Evolutionary conservation across 2,329 filamentous ascomycete genomes (phyloP), one percentile per base, ranked within the genome.

Genomic region (Allantophomopsis cytisporea): DNA sequence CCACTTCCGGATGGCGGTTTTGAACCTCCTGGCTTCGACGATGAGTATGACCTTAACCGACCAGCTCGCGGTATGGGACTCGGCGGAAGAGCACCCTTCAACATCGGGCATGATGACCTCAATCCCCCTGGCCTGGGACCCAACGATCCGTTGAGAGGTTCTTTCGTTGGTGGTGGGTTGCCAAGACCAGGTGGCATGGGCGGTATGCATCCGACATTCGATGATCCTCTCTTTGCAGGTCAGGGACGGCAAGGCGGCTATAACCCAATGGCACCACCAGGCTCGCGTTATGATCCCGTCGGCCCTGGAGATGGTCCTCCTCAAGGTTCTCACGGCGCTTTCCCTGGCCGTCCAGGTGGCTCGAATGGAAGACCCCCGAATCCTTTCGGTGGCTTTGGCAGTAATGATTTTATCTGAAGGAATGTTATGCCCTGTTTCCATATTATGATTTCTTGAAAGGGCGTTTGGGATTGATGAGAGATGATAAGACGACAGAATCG

Each of bases 141-240:
- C 0, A 68, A 87, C 50, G 88, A 95, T 57, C 87, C 89, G 11
- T 61, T 95, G 3, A 65, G 83, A 23, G 73, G 74, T 4, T 71
- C 73, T 2, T 73, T 85, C 40, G 73, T 77, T 6, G 66, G 69
- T 17, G 68, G 73, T 36, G 63, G 73, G n/a, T 59, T 76, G 5
- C 65, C 68, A 16, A 62, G 68, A n/a, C 65, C 68, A 1, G 73
- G 75, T 12, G 72, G 77, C 15, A 71, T 71, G 10, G 77, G 81
- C 11, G 91, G 91, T 1, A 98, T 98, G 91, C 84, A 95, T 59
- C 91, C 91, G 1, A 94, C 88, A 0, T 91, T 94, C 56, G 86
- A 94, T 50, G 88, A 96, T 54, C 86, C 85, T 6, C 60, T 95
- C 36, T 94, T 94, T 54, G 71, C 70, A 5, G 80, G 79, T 0